phyloP scores from a whole-genome alignment of 148 eudicot genomes.

The Talinum fruticosum region DNA sequence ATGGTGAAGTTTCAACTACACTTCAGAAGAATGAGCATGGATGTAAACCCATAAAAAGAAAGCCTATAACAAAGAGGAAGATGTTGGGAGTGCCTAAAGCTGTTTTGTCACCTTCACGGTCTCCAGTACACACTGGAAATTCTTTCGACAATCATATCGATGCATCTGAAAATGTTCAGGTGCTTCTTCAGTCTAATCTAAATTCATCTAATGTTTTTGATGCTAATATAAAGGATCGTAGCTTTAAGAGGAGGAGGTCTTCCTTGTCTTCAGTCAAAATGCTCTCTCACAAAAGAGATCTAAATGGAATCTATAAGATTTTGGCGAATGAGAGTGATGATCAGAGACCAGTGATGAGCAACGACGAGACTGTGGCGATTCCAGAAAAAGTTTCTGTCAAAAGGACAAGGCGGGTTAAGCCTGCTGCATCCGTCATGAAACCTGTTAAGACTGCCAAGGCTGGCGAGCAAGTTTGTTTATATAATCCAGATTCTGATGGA shows the following conservation, averaged over 20 bases:
- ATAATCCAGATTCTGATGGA: constrained; percentile 17
- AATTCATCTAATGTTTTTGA: constrained; percentile 20
- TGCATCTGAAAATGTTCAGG: constrained; percentile 25
- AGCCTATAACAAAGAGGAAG: constrained; percentile 33
- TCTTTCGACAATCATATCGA: constrained; percentile 21
- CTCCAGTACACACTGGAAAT: constrained; percentile 25
- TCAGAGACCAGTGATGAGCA: constrained; percentile 15
- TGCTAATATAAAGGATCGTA: constrained; percentile 23
- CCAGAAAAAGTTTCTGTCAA: constrained; percentile 32
- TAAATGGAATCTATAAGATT: constrained; percentile 17
- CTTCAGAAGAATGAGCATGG: constrained; percentile 20
- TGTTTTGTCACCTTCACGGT: constrained; percentile 18
- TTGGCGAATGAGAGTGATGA: constrained; percentile 21
- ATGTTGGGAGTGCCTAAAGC: constrained; percentile 26
- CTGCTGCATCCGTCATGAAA: constrained; percentile 19
- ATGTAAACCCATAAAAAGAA: constrained; percentile 29
- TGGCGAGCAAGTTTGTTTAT: constrained; percentile 6
- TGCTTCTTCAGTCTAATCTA: constrained; percentile 25
- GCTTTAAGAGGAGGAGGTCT: constrained; percentile 30
- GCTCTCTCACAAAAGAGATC: constrained; percentile 33
- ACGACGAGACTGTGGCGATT: constrained; percentile 28
- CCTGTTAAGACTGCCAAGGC: constrained; percentile 18
- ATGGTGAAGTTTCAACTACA: constrained; percentile 13
- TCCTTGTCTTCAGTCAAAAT: constrained; percentile 31
- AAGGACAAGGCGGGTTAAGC: constrained; percentile 30